Base-by-base conservation (phyloP, 2,329 filamentous ascomycete species). In the Elsinoe batatas region DNA sequence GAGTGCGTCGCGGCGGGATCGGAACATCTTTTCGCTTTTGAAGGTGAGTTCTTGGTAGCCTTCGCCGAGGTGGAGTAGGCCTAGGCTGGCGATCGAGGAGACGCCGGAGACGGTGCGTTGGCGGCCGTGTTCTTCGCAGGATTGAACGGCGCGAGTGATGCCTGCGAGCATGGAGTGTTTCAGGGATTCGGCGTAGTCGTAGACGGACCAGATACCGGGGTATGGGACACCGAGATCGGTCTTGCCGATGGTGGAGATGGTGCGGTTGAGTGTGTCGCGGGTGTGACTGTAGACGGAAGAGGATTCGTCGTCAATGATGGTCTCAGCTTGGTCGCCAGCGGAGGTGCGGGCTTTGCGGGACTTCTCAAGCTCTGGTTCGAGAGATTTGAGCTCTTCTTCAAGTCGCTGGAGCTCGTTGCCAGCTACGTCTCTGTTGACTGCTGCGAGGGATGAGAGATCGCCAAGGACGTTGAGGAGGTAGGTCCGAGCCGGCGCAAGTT, bases 21-120 rank as follows among this genome's bases (percentile, higher is more conserved):
- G 84, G 76, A 97, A 98, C 93, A 98, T 97, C 67, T 91, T 82
- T 63, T 96, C 90, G 1, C 89, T 83, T 30, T 87, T 83, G 82
- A 98, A 96, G 62, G 83, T 88, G 44, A 96, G 81, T 63, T 91
- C 86, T 18, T 86, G 79, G 63, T 91, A 94, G 63, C 91, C 86
- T 63, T 93, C 83, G 8, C 91, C 91, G 5, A 97, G 81, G 68
- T 98, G 91, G 35, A 91, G 69, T 13, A 97, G 75, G 22, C 93
- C 93, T 1, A 97, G 79, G 62, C 89, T 85, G 68, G 94, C 94
- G 71, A 97, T 94, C 36, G 83, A 79, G 61, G 86, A 87, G 62
- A 97, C 91, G 15, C 93, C 89, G 53, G 80, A 73, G 0, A 91
- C 83, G 0, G 91, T 88, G 73, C 83, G 84, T 32, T 73, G 73